A percentile compares a stretch with the other conserved stretches of the same genome.
These are phyloP conservation scores for Aurinia saxatilis DNA, from an alignment of 345 rosid species.

Conservation along the genomic window DNA sequence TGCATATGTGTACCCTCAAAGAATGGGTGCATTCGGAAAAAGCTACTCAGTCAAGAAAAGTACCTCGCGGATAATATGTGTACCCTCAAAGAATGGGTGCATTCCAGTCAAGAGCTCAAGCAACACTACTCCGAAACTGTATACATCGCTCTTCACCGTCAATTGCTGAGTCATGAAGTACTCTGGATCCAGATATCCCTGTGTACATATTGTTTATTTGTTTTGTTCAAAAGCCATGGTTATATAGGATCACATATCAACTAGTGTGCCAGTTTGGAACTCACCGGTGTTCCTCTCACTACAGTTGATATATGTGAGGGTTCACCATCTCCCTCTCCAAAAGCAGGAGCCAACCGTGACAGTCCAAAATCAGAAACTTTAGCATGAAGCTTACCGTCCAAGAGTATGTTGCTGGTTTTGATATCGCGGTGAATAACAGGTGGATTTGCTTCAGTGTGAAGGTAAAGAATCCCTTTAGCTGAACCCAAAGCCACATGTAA, in stretches of 20 bases:
- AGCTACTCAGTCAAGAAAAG: background rate
- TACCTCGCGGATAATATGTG: conserved; percentile 87
- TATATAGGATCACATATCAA: background rate
- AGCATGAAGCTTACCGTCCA: conserved; percentile 50
- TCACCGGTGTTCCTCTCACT: conserved; percentile 71
- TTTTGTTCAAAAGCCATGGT: background rate
- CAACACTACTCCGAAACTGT: conserved; percentile 84
- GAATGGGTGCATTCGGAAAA: too few relatives aligned
- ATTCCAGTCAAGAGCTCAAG: conserved; percentile 80
- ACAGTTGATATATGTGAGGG: conserved; percentile 54
- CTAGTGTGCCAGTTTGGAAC: conserved; percentile 10
- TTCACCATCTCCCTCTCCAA: conserved; percentile 47
- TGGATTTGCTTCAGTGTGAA: conserved; percentile 72
- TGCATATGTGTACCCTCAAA: too few relatives aligned
- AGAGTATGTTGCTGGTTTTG: conserved; percentile 67
- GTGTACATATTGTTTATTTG: background rate
- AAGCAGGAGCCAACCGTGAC: conserved; percentile 61
- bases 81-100: conserved; percentile 79
- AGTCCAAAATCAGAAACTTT: conserved; percentile 83
- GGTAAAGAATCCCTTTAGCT: conserved; percentile 73
- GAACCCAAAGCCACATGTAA: conserved; percentile 54
- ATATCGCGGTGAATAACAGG: conserved; percentile 67
- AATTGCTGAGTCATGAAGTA: conserved; percentile 74
- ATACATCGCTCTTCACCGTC: conserved; percentile 87
- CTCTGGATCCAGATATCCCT: conserved; percentile 92